Conservation (phyloP, 2,329 filamentous ascomycete genomes). For the Clonostachys sp. region DNA sequence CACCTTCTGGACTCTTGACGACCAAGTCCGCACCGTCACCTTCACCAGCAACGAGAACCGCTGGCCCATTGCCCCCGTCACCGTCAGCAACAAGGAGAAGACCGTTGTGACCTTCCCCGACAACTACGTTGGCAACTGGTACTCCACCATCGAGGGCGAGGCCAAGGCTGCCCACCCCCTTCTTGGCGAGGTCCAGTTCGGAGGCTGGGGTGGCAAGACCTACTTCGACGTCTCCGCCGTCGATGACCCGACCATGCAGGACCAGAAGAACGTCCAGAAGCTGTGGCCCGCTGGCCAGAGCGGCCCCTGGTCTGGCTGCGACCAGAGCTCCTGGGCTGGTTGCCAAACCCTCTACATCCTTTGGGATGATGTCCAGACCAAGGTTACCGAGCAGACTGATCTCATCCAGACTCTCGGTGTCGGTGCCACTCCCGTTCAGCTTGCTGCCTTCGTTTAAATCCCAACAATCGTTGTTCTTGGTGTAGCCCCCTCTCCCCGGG, state of each 20-base stretch:
- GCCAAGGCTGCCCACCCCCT: conserved; percentile 37
- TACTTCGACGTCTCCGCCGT: conserved; percentile 59
- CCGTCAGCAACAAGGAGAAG: conserved; percentile 29
- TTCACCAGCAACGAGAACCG: conserved; percentile 40
- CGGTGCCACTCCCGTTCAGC: conserved; percentile 13
- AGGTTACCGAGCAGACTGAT: conserved; percentile 39
- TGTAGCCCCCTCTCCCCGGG: too few relatives aligned
- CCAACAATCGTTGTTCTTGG: too few relatives aligned
- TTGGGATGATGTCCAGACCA: conserved; percentile 51
- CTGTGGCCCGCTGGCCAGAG: conserved; percentile 38
- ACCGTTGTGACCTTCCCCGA: conserved; percentile 35
- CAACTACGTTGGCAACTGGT: conserved; percentile 44
- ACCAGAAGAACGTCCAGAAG: conserved; percentile 47
- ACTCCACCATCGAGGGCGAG: conserved; percentile 39
- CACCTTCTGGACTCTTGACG: conserved; percentile 56
- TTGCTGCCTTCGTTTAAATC: too few relatives aligned
- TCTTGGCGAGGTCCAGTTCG: conserved; percentile 46
- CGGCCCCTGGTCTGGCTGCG: conserved; percentile 43
- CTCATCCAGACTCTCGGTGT: conserved; percentile 46
- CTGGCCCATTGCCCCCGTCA: conserved; percentile 26
- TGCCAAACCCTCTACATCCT: conserved; percentile 51
- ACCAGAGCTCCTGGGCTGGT: conserved; percentile 29
- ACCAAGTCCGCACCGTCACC: conserved; percentile 39
- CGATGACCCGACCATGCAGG: conserved; percentile 34
- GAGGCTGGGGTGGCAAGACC: conserved; percentile 40